Evolutionary conservation across 805 yeast genomes (phyloP), one percentile per base, ranked within the genome.

Genomic region (Cyberlindnera mississippiensis): DNA sequence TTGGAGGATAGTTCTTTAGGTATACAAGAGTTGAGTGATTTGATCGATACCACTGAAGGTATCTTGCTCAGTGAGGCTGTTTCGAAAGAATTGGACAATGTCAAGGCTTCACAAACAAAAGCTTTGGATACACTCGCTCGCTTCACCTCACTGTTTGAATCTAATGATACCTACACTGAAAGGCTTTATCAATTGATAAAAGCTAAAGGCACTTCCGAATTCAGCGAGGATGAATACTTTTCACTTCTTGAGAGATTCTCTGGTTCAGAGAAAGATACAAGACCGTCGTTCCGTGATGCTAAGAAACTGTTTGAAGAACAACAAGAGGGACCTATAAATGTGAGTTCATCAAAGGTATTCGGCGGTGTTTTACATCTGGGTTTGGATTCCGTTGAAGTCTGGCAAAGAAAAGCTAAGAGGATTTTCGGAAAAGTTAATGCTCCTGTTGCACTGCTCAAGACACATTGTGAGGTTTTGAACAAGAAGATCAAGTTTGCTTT

Each of bases 371-470:
- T 44, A 12, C 42, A 37, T 14, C 24, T 14, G 15, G 39, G 34
- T 6, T 24, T 14, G 19, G 19, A 47, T 49, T 38, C 43, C 34
- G 60, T 60, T 28, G 72, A 69, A 27, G 60, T 56, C 9, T 71
- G 75, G 75, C 45, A 62, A 42, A 54, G 63, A 39, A 46, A 42
- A 24, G 60, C 68, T 17, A 61, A 60, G 44, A 50, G 53, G 36
- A 40, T 63, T 4, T 60, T 68, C 40, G 68, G 69, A 31, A 61
- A 65, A 37, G 55, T 59, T 3, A 60, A 64, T 40, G 67, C 69
- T 0, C 59, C 68, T 10, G 41, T 61, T 24, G 51, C 52, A 35
- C 50, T 61, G 24, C 48, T 66, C 37, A 51, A 43, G 28, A 45
- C 46, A 8, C 65, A 63, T 39, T 50, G 66, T 28, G 40, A 44